Base-by-base conservation (phyloP, 176 grass and related monocot genomes). In the Leersia perrieri region DNA sequence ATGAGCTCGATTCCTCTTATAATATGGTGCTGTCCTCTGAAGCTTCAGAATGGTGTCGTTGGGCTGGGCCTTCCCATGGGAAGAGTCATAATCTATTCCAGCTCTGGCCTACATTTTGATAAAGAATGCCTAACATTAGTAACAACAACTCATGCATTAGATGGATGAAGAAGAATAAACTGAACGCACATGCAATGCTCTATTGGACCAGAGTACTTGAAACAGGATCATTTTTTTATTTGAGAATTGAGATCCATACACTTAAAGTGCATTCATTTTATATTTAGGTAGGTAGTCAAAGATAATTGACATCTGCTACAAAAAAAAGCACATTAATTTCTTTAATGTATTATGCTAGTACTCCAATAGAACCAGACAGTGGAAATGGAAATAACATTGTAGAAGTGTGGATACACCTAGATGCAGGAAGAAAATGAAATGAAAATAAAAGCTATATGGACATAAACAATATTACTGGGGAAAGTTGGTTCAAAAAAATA, bases 31-130 rank as follows among this genome's bases (percentile, higher is more conserved):
- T 29, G 96, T 99, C 79, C 96, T 95, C 82, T 95, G 96, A 84
- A 99, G 96, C 68, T 99, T 95, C 66, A 99, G 68, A 74, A 99
- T 99, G 25, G 92, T 99, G 75, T 99, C 96, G 53, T 91, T 99
- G 71, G 96, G 90, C 32, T 42, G 77, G 12, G 72, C 92, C 84
- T 93, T 99, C 34, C 96, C 96, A 80, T 99, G 86, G 20, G 92
- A 90, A 58, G 92, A 95, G 7, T 99, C 96, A 57, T 90, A 99
- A 71, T 99, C 96, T 86, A 99, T 99, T 36, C 96, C 96, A 89
- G 90, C 96, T 71, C 86, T 85, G 16, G 92, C 90, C 92, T 98
- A 80, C 74, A 93, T 70, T 76, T 78, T 75, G 44, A 33, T 36
- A 79, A 84, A 61, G 10, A 29, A 66, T 22, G 40, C 40, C 7